phyloP scores from a whole-genome alignment of 2,329 filamentous ascomycete species.

The Emmonsia crescens region DNA sequence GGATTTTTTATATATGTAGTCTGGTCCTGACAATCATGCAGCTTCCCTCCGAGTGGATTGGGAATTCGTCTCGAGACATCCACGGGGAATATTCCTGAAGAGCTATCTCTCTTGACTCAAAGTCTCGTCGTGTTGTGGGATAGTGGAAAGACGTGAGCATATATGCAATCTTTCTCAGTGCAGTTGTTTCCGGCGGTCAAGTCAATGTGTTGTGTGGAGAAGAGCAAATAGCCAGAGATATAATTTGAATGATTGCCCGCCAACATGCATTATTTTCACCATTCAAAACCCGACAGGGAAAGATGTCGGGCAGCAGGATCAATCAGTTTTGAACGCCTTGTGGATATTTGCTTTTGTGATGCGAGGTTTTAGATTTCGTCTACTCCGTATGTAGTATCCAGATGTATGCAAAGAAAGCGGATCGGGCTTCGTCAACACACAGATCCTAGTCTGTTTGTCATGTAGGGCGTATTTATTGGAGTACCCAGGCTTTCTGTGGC shows the following conservation, averaged over 20 bases:
- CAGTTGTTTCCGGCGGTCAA: neutral
- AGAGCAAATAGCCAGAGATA: neutral
- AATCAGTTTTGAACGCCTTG: neutral
- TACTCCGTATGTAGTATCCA: neutral
- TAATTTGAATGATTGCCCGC: neutral
- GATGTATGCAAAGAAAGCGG: neutral
- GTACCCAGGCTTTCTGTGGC: neutral
- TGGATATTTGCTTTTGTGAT: neutral
- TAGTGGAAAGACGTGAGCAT: neutral
- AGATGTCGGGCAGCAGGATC: neutral
- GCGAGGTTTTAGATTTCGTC: neutral
- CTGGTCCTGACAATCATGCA: neutral
- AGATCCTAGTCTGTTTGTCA: neutral
- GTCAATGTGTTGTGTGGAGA: neutral
- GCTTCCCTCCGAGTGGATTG: neutral
- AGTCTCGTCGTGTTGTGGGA: neutral
- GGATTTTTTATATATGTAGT: neutral
- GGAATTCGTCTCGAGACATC: neutral
- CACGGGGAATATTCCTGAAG: neutral
- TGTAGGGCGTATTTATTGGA: neutral
- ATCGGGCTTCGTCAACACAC: neutral
- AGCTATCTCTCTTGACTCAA: neutral
- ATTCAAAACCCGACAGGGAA: neutral
- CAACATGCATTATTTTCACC: neutral
- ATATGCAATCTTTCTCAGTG: neutral